Percentiles rank a stretch among this genome's conserved stretches.
Conservation (phyloP, 192 early-diverging fungal genomes). For the Backusella liffmaniae region DNA sequence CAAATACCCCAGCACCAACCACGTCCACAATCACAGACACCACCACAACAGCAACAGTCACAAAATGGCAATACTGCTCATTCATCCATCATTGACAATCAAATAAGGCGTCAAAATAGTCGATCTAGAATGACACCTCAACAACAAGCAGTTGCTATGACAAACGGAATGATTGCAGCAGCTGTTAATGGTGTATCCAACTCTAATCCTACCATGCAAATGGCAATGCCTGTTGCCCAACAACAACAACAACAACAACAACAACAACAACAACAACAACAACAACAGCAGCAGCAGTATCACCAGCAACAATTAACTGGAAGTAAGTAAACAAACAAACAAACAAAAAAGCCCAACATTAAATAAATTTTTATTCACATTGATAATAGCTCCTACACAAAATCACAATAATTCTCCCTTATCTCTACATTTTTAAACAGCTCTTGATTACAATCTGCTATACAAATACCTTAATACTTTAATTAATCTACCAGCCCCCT, state of each 20-base stretch:
- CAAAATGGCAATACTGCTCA: neutral
- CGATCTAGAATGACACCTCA: slow-evolving; percentile 31
- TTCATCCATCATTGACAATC: neutral
- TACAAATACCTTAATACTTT: neutral
- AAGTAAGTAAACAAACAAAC: neutral
- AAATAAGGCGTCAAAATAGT: slow-evolving; percentile 29
- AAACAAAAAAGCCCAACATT: neutral
- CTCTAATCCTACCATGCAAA: slow-evolving; percentile 13
- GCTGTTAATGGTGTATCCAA: slow-evolving; percentile 26
- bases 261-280: slow-evolving; percentile 15
- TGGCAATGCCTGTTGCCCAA: slow-evolving; percentile 12
- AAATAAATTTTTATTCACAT: neutral
- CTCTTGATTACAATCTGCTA: neutral
- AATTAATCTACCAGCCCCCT: neutral
- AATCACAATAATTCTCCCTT: slow-evolving; percentile 13
- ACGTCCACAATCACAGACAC: neutral
- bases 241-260: slow-evolving; percentile 23
- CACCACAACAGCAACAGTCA: neutral
- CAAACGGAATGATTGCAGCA: slow-evolving; percentile 32
- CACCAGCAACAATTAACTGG: neutral
- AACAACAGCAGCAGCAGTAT: slow-evolving; percentile 20
- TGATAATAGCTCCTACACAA: neutral
- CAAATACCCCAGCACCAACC: neutral
- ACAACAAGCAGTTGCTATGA: slow-evolving; percentile 32
- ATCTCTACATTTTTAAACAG: slow-evolving; percentile 11